These are phyloP conservation scores for Lanmaoa rubissima DNA, from an alignment of 768 basidiomycete species.

Conservation along the genomic window DNA sequence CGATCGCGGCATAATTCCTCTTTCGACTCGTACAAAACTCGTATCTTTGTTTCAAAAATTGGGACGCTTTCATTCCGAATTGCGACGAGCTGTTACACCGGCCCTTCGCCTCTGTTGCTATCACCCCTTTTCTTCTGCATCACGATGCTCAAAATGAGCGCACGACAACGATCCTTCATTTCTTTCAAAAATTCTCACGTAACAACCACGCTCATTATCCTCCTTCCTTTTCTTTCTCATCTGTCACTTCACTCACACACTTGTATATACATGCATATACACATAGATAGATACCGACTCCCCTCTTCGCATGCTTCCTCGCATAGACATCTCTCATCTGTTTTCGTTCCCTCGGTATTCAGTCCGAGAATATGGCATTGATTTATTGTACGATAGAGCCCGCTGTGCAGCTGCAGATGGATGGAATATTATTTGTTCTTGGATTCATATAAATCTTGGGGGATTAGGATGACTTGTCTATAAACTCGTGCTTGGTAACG, in stretches of 20 bases:
- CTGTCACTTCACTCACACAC: conserved; percentile 28
- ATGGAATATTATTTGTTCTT: conserved; percentile 35
- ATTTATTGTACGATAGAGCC: conserved; percentile 36
- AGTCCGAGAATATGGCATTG: conserved; percentile 33
- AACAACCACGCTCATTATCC: conserved; percentile 28
- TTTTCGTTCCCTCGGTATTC: conserved; percentile 8
- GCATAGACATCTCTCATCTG: conserved; percentile 29
- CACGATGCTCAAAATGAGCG: conserved; percentile 20
- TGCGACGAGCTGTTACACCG: conserved; percentile 16
- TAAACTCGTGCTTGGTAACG: conserved; percentile 20
- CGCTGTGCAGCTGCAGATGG: conserved; percentile 21
- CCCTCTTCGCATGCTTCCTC: conserved; percentile 24
- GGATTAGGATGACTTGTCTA: neutral
- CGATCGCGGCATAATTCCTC: conserved; percentile 15
- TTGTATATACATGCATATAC: conserved; percentile 39
- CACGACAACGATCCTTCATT: conserved; percentile 23
- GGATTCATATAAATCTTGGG: conserved; percentile 9
- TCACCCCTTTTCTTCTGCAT: conserved; percentile 1
- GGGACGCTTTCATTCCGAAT: conserved; percentile 23
- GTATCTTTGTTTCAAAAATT: conserved; percentile 10
- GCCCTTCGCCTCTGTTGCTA: conserved; percentile 2
- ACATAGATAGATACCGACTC: conserved; percentile 33
- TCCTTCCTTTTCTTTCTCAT: conserved; percentile 4
- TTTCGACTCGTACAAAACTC: neutral
- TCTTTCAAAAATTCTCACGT: conserved; percentile 6